Base-by-base conservation (phyloP, 352 stramenopile species). In the Thraustochytrium sp. region DNA sequence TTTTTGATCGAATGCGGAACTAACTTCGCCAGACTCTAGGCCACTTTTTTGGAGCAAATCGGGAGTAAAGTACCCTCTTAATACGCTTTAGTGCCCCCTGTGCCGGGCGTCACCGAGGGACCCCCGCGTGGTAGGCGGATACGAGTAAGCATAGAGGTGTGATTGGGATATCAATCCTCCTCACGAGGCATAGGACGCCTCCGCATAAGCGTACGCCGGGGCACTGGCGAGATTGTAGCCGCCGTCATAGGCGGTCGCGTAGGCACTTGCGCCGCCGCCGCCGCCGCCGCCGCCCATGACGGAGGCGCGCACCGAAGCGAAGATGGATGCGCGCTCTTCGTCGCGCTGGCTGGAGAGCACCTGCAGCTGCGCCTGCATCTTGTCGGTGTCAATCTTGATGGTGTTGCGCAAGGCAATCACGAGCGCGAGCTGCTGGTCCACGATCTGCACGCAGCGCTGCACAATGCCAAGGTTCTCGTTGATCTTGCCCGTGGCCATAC, bases 401-500 rank as follows among this genome's bases (percentile, higher is more conserved):
- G 68, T 53, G 31, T 64, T 44, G 0, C 68, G 68, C 21, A 80
- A 44, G 13, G 68, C 68, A 5, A 64, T 16, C 16, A 80, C 48
- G 53, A 80, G 68, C 46, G 31, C 31, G 4, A 80, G 34, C 51
- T 80, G 68, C 48, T 65, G 48, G 13, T 80, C 68, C 13, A 80
- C 68, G 31, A 80, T 80, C 37, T 65, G 46, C 5, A 40, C 31
- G 68, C 68, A 63, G 2, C 31, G 68, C 68, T 68, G 44, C 44
- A 80, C 23, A 26, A 72, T 80, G 13, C 46, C 44, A 5, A 80
- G 18, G 53, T 80, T 80, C 31, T 80, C 68, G 18, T 42, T 18
- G 42, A 80, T 80, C 31, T 80, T 80, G 53, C 68, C 68, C 23
- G 44, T 48, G 26, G 62, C 62, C 36, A 54, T 54, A n/a, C 62